Percentiles rank a stretch among this genome's conserved stretches.
Conservation (phyloP, 495 filamentous ascomycete species). For the Penicillium mononematosum region DNA sequence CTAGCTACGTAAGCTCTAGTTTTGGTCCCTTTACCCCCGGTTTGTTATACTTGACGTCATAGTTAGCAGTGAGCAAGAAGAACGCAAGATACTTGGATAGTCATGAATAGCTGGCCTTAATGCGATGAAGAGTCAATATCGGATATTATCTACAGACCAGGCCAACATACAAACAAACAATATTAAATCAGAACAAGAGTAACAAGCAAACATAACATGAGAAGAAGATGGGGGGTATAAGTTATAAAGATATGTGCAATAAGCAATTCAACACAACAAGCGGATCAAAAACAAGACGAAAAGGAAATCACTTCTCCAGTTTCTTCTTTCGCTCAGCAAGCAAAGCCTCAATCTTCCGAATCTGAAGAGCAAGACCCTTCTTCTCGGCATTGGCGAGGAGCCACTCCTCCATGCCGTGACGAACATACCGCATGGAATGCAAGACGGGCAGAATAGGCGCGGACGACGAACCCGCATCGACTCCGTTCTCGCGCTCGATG, state of each 20-base stretch:
- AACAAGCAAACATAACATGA: not conserved
- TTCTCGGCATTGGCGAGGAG: slow-evolving; percentile 78
- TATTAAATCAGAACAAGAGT: not conserved
- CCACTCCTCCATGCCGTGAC: slow-evolving; percentile 83
- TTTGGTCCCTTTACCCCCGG: not conserved
- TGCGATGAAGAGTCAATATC: not conserved
- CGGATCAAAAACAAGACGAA: slow-evolving; percentile 12
- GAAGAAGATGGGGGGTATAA: slow-evolving; percentile 10
- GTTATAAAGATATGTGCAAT: slow-evolving; percentile 4
- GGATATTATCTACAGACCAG: slow-evolving; percentile 9
- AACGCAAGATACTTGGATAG: not conserved
- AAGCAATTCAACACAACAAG: slow-evolving; percentile 10
- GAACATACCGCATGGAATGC: slow-evolving; percentile 59
- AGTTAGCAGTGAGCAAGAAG: not conserved
- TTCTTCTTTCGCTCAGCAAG: slow-evolving; percentile 66
- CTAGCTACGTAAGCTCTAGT: not conserved
- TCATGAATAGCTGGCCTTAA: not conserved
- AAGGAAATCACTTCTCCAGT: slow-evolving; percentile 33
- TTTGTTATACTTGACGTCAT: not conserved
- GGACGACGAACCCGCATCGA: not conserved
- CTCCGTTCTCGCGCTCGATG: slow-evolving; percentile 58
- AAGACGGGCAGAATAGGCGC: slow-evolving; percentile 59
- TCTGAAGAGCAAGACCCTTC: slow-evolving; percentile 58
- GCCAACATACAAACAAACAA: not conserved
- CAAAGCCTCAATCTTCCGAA: slow-evolving; percentile 64